Base-by-base conservation (phyloP, 306 rosid species). In the Vigna trinervia region DNA sequence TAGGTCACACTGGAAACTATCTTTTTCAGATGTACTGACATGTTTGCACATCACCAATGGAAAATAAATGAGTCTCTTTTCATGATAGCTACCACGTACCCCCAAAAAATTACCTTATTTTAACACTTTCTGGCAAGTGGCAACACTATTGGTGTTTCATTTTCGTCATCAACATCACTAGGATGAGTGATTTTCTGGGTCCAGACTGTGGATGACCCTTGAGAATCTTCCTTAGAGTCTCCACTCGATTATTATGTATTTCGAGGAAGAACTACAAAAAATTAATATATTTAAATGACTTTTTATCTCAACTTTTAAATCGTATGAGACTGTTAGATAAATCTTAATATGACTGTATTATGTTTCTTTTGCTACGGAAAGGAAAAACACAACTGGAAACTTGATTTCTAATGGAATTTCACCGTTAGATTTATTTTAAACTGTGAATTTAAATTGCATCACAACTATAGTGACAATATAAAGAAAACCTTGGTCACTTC, bases 21-120 rank as follows among this genome's bases (percentile, higher is more conserved):
- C 78, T 1, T 58, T 73, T 73, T 73, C 77, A 56, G 41, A 39
- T 12, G 54, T 57, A 3, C 41, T 41, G 5, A 6, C 13, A 57
- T 56, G 41, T 36, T 38, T n/a, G 50, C n/a, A 39, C 71, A 41
- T 41, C 30, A 41, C 50, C 30, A 9, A 17, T 19, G 52, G 53
- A 41, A 39, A 66, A 43, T 66, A 12, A 73, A 73, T 56, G 23
- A 56, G 8, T 52, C 65, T 22, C 53, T 56, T 69, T 69, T 63
- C 69, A 46, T 67, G 20, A 68, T 23, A 68, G 22, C 56, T 46
- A 12, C 34, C 54, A 66, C 19, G 23, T 34, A 62, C 47, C 67
- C 36, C 43, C 12, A 43, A 43, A 43, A 66, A 12, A 11, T 43
- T 66, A 66, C 15, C 48, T 39, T 14, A 2, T 8, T 26, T 26